phyloP scores from a whole-genome alignment of 106 monocot species.

The Dioscorea dumetorum region DNA sequence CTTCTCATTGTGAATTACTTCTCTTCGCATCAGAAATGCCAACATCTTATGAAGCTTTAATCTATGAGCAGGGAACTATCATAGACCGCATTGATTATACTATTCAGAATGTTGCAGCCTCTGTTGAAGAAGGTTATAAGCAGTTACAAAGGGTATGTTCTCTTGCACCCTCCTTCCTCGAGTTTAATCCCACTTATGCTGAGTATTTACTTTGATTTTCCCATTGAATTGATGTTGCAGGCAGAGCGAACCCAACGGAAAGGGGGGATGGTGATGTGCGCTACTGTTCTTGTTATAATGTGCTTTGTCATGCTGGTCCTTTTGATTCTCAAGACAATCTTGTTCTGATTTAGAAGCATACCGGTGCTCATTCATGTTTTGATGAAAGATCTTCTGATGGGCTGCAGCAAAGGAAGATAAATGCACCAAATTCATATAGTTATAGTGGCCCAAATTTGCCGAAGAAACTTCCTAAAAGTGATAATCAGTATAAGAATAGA shows the following conservation, averaged over 20 bases:
- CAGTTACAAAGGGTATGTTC: slow-evolving; percentile 66
- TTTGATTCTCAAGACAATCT: slow-evolving; percentile 57
- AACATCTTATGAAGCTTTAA: neutral
- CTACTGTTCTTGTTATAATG: slow-evolving; percentile 65
- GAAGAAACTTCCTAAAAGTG: no score
- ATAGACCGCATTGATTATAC: slow-evolving; percentile 90
- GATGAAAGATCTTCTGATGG: no score
- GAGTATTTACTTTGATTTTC: no score
- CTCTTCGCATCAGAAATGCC: neutral
- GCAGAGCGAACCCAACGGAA: slow-evolving; percentile 82
- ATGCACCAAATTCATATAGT: no score
- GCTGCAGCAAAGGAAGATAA: no score
- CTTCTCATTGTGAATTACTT: neutral
- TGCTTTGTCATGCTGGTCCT: slow-evolving; percentile 78
- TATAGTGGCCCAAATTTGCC: no score
- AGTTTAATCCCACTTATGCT: no score
- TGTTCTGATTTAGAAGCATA: slow-evolving; percentile 38
- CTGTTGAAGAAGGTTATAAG: slow-evolving; percentile 88
- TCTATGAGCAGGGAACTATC: slow-evolving; percentile 74
- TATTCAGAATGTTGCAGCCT: slow-evolving; percentile 80
- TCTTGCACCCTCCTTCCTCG: neutral
- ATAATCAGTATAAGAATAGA: no score
- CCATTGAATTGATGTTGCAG: slow-evolving; percentile 26
- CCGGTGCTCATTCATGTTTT: neutral
- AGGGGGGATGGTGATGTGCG: slow-evolving; percentile 89